These are phyloP conservation scores for Rhodomyrtus tomentosa DNA, from an alignment of 345 rosid genomes.

Conservation along the genomic window DNA sequence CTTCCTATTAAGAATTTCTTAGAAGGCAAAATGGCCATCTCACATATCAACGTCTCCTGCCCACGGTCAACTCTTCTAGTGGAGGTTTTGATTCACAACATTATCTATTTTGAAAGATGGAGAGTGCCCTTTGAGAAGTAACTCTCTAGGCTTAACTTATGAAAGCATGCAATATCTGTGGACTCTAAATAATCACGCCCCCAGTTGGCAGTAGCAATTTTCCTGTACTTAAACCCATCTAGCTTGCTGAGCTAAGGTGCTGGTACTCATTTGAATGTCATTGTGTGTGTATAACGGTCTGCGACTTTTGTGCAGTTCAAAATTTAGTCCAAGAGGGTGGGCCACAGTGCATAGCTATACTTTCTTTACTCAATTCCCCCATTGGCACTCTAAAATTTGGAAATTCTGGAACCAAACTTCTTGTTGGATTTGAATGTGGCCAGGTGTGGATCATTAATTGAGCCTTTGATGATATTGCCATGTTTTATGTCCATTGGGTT, in stretches of 20 bases:
- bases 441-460: slow-evolving; percentile 28
- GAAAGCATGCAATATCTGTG: neutral
- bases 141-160: neutral
- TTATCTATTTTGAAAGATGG: neutral
- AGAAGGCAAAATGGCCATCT: neutral
- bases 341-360: slow-evolving; percentile 49
- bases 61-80: neutral
- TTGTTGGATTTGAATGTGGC: slow-evolving; percentile 71
- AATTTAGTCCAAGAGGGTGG: slow-evolving; percentile 40
- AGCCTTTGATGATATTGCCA: neutral
- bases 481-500: neutral
- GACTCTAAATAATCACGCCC: neutral
- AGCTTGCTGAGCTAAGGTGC: neutral
- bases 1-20: neutral
- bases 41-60: neutral
- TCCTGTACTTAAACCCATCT: neutral
- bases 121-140: neutral
- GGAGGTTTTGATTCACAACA: neutral
- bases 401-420: slow-evolving; percentile 42
- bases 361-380: slow-evolving; percentile 46
- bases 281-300: neutral
- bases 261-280: neutral
- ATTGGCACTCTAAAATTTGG: slow-evolving; percentile 34
- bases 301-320: slow-evolving; percentile 38
- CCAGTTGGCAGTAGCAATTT: neutral